Percentiles rank a stretch among this genome's conserved stretches.
phyloP scores from a whole-genome alignment of 2,329 filamentous ascomycete species.

The Penicillium sp. region DNA sequence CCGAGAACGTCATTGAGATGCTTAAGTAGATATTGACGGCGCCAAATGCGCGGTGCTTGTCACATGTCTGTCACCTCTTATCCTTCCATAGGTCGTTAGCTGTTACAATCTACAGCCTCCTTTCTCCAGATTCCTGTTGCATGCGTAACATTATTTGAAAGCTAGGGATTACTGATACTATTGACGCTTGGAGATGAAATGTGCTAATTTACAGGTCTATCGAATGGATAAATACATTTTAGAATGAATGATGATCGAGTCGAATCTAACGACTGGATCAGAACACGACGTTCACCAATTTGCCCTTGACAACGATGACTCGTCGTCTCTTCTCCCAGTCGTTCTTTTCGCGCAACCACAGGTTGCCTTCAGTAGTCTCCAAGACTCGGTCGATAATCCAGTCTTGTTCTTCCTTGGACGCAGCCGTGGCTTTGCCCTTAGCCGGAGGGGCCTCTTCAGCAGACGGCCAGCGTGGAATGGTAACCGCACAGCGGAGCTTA shows the following conservation, averaged over 20 bases:
- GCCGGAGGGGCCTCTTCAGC: slow-evolving; percentile 36
- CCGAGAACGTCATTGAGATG: too few relatives aligned
- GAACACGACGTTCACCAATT: slow-evolving; percentile 72
- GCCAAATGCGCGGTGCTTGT: too few relatives aligned
- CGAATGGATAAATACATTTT: not conserved
- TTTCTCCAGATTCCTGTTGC: too few relatives aligned
- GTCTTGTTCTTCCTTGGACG: slow-evolving; percentile 46
- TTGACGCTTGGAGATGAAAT: not conserved
- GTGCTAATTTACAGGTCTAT: not conserved
- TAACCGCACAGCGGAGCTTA: slow-evolving; percentile 68
- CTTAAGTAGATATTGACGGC: too few relatives aligned
- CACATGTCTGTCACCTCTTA: too few relatives aligned
- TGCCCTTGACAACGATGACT: slow-evolving; percentile 66
- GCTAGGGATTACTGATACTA: not conserved
- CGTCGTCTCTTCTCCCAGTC: slow-evolving; percentile 58
- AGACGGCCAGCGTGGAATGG: slow-evolving; percentile 57
- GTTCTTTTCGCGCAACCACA: slow-evolving; percentile 54
- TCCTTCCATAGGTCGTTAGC: too few relatives aligned
- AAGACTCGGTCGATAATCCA: slow-evolving; percentile 66
- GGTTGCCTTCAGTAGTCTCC: slow-evolving; percentile 59
- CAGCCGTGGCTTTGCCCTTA: slow-evolving; percentile 12
- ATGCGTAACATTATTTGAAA: too few relatives aligned
- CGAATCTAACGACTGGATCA: slow-evolving; percentile 21
- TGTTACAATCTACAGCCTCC: too few relatives aligned
- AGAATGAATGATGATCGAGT: slow-evolving; percentile 2